Evolutionary conservation across 2,329 filamentous ascomycete species (phyloP).

Genomic region (Alternaria novae-zelandiae): DNA sequence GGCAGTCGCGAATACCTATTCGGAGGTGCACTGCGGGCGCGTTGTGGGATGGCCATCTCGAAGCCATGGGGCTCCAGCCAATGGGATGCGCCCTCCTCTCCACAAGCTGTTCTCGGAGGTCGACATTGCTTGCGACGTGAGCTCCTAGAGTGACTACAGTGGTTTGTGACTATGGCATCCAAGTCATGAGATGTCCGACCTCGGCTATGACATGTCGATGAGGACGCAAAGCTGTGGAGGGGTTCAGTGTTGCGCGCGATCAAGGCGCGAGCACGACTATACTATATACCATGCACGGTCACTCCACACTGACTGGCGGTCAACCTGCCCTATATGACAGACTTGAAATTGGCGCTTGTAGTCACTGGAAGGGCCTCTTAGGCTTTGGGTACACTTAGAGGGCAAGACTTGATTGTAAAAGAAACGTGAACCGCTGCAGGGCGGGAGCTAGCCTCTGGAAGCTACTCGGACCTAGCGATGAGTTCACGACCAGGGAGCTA

Average conservation of each 20-base stretch:
- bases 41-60: conserved; percentile 29
- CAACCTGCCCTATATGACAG: conserved; percentile 15
- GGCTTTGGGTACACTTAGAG: neutral
- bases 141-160: conserved; percentile 13
- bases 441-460: neutral
- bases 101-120: conserved; percentile 35
- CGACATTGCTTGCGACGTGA: conserved; percentile 19
- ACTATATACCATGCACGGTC: conserved; percentile 24
- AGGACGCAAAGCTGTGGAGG: neutral
- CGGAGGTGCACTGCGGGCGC: conserved; percentile 15
- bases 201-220: neutral
- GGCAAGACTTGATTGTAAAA: neutral
- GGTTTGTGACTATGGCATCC: conserved; percentile 8
- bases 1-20: conserved; percentile 10
- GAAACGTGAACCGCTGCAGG: conserved; percentile 1
- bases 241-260: conserved; percentile 4
- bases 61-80: conserved; percentile 28
- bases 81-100: conserved; percentile 27
- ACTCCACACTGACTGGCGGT: conserved; percentile 34
- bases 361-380: conserved; percentile 23
- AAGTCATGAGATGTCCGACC: conserved; percentile 2
- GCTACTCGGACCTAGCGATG: neutral
- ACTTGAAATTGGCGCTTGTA: conserved; percentile 16
- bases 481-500: conserved; percentile 1
- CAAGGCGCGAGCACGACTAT: neutral